These are phyloP conservation scores for Gymnopus androsaceus DNA, from an alignment of 1,284 basidiomycete species.

Conservation along the genomic window DNA sequence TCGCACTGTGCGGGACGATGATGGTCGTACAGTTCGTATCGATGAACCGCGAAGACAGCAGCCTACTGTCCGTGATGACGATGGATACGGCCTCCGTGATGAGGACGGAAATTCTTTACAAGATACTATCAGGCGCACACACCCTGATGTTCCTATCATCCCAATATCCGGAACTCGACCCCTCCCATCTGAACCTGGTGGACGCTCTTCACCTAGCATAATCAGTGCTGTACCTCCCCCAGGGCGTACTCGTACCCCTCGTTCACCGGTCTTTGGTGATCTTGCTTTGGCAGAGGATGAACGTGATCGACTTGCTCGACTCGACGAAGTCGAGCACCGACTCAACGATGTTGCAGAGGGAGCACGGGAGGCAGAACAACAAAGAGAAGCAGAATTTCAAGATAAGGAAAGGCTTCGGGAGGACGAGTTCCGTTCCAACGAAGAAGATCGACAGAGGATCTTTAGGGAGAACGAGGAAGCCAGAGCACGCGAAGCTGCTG, in stretches of 20 bases:
- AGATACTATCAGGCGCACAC: background rate
- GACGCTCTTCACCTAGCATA: constrained; percentile 6
- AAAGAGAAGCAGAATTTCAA: constrained; percentile 60
- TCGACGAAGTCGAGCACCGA: constrained; percentile 55
- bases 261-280: constrained; percentile 30
- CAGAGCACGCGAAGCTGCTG: constrained; percentile 53
- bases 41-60: too few relatives aligned
- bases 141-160: background rate
- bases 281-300: constrained; percentile 51
- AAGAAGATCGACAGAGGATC: constrained; percentile 61
- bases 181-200: constrained; percentile 8
- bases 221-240: background rate
- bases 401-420: constrained; percentile 65
- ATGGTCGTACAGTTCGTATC: background rate
- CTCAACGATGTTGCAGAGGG: constrained; percentile 47
- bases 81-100: background rate
- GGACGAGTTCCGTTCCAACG: constrained; percentile 58
- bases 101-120: background rate
- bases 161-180: constrained; percentile 5
- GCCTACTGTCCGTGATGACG: too few relatives aligned
- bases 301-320: constrained; percentile 51
- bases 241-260: constrained; percentile 9
- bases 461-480: constrained; percentile 61
- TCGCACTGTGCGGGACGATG: background rate
- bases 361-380: constrained; percentile 58